These are phyloP conservation scores for Serpula lacrymans DNA, from an alignment of 768 basidiomycete species.

Conservation along the genomic window DNA sequence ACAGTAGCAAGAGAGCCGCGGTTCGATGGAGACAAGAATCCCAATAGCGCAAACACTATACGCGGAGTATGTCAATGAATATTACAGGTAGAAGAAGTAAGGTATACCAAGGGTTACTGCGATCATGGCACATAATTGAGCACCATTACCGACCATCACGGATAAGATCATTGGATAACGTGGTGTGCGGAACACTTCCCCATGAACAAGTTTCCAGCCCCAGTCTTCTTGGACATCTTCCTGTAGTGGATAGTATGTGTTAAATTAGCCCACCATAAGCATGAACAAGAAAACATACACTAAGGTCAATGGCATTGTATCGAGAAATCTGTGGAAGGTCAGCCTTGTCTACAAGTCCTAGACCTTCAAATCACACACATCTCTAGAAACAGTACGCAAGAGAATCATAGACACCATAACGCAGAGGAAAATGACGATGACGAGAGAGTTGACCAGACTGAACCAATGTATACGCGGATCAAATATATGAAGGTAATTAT, in stretches of 20 bases:
- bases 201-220: constrained; percentile 98
- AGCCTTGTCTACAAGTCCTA: constrained; percentile 9
- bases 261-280: constrained; percentile 2
- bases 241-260: constrained; percentile 40
- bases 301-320: constrained; percentile 94
- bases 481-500: constrained; percentile 91
- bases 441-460: constrained; percentile 86
- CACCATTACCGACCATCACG: constrained; percentile 81
- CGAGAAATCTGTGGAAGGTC: constrained; percentile 61
- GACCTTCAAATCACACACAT: constrained; percentile 48
- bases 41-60: constrained; percentile 84
- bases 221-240: constrained; percentile 97
- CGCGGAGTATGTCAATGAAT: constrained; percentile 4
- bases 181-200: constrained; percentile 92
- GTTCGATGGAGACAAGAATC: constrained; percentile 94
- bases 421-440: constrained; percentile 89
- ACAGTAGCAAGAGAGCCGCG: constrained; percentile 92
- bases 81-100: not conserved
- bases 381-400: constrained; percentile 79
- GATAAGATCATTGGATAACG: constrained; percentile 72
- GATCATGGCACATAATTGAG: constrained; percentile 84
- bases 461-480: constrained; percentile 97
- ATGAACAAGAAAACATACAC: constrained; percentile 37
- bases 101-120: constrained; percentile 74
- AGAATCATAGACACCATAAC: constrained; percentile 93